Evolutionary conservation across 2,329 filamentous ascomycete species (phyloP), one percentile per base, ranked within the genome.

Genomic region (Alternaria consortialis): DNA sequence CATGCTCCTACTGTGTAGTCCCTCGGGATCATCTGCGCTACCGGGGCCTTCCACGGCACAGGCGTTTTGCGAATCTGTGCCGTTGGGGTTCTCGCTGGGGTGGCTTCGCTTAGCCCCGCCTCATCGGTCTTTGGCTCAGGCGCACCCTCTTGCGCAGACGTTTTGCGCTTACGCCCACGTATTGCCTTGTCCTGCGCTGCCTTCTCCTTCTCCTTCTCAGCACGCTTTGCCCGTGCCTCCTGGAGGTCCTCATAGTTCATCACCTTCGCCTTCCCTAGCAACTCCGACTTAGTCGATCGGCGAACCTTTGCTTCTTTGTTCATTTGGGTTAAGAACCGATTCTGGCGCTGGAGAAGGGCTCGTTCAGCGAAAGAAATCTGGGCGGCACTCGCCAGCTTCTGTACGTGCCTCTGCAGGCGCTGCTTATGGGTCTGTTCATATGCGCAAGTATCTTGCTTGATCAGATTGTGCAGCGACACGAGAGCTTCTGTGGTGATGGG

Each of bases 281-380:
- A 62, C 25, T 60, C 34, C 53, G 67, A 70, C 56, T 60, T 69
- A 25, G 67, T 72, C 34, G 63, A 66, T 58, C 67, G 61, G 29
- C 69, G 66, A 47, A 53, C 58, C 65, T 74, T 74, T 32, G 65
- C 64, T 66, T 74, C 69, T 44, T 73, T 71, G 53, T 74, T 72
- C 8, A 73, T 67, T 55, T 62, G 63, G 20, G 46, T 56, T 39
- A 78, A 67, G 60, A 74, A 69, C 48, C 60, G 47, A 47, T 69
- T 75, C 39, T 69, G 64, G 40, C 77, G 68, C 46, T 74, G 53
- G 15, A 67, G 67, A 23, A 78, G 67, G 53, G 64, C 44, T 53
- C 27, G 20, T 43, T 71, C 29, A 25, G 68, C 64, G 61, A 70
- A 71, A n/a, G 61, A 69, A 53, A 61, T 66, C 65, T 72, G 23